These are phyloP conservation scores for Chlorella sp. DNA, from an alignment of 139 green algal genomes.

Conservation along the genomic window DNA sequence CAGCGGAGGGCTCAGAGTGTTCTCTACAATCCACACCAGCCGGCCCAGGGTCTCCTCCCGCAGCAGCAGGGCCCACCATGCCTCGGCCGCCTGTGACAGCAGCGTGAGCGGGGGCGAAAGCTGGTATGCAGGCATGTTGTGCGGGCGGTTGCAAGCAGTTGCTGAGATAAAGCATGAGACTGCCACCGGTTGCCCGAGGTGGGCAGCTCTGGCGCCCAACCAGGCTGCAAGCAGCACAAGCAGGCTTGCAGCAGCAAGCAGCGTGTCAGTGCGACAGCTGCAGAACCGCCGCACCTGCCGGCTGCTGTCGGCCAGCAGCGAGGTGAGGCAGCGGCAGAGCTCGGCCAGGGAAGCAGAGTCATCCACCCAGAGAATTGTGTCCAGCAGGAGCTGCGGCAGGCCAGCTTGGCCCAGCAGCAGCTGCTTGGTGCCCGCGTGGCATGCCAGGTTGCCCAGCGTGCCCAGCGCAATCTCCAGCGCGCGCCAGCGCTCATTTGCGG, in stretches of 20 bases:
- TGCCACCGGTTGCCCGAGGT: too few species aligned
- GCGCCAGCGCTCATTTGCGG: not conserved
- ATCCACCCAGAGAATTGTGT: slow-evolving; percentile 12
- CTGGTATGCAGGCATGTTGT: not conserved
- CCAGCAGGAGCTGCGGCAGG: slow-evolving; percentile 1
- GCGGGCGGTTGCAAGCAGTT: not conserved
- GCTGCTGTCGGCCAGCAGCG: not conserved
- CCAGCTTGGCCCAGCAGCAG: not conserved
- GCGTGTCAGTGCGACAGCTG: too few species aligned
- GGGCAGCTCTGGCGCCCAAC: too few species aligned
- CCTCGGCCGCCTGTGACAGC: not conserved
- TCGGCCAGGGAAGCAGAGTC: slow-evolving; percentile 7
- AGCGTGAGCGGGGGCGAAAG: too few species aligned
- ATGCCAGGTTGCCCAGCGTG: slow-evolving; percentile 24
- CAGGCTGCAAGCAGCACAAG: too few species aligned
- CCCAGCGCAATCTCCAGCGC: slow-evolving; percentile 15
- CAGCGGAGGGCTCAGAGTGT: slow-evolving; percentile 17
- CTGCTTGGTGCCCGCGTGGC: not conserved
- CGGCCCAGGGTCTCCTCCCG: slow-evolving; percentile 9
- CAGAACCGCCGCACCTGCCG: not conserved
- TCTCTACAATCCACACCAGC: slow-evolving; percentile 27
- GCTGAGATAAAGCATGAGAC: too few species aligned
- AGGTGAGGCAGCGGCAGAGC: not conserved
- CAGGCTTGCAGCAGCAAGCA: too few species aligned
- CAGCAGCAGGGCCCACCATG: slow-evolving; percentile 9